phyloP scores from a whole-genome alignment of 331 rosid genomes.

The Arachis monticola region DNA sequence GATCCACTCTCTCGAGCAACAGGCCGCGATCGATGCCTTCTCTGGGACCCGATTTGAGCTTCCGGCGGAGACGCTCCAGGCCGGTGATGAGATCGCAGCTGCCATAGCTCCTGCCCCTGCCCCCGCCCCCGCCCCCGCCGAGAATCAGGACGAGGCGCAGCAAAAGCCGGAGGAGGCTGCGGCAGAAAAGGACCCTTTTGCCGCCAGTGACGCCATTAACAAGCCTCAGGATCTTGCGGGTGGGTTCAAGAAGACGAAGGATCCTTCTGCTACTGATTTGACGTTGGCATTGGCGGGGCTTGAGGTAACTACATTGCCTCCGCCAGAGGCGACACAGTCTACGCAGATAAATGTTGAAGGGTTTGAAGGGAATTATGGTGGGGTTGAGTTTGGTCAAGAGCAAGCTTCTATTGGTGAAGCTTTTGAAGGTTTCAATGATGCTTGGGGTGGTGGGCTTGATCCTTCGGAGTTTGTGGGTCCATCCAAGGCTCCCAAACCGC shows the following conservation, averaged over 20 bases:
- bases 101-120: slow-evolving; percentile 49
- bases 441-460: slow-evolving; percentile 99
- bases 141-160: slow-evolving; percentile 62
- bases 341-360: slow-evolving; percentile 93
- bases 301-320: slow-evolving; percentile 89
- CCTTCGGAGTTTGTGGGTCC: slow-evolving; percentile 85
- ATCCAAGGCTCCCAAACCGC: slow-evolving; percentile 55
- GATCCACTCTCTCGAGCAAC: slow-evolving; percentile 72
- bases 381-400: slow-evolving; percentile 83
- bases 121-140: slow-evolving; percentile 51
- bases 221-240: slow-evolving; percentile 77
- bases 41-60: slow-evolving; percentile 61
- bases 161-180: slow-evolving; percentile 60
- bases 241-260: slow-evolving; percentile 87
- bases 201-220: slow-evolving; percentile 89
- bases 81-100: slow-evolving; percentile 79
- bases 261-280: slow-evolving; percentile 78
- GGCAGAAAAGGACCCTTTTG: slow-evolving; percentile 86
- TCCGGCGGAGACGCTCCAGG: slow-evolving; percentile 83
- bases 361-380: slow-evolving; percentile 96
- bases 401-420: slow-evolving; percentile 83
- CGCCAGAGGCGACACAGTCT: slow-evolving; percentile 92
- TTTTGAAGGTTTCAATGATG: slow-evolving; percentile 86
- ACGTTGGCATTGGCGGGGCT: slow-evolving; percentile 78
- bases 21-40: slow-evolving; percentile 65